Base-by-base conservation (phyloP, 345 rosid species). In the Draba incana region DNA sequence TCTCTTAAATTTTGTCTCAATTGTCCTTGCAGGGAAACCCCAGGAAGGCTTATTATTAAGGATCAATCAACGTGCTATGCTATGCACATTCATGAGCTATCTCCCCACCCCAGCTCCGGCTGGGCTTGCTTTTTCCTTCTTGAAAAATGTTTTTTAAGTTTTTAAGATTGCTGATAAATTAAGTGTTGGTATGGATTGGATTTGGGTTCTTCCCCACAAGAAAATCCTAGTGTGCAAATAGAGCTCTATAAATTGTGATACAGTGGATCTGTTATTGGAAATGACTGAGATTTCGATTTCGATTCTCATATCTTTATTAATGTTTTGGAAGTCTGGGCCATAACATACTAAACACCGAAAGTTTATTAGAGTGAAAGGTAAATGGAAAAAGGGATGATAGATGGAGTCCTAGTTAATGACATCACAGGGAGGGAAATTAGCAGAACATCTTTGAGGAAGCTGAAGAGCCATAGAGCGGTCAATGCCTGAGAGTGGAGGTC, bases 401-500 rank as follows among this genome's bases (percentile, higher is more conserved):
- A 42, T 44, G 11, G 27, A 6, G 30, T 68, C 8, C 70, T 68
- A 75, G 79, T 56, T 70, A 16, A 59, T 54, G 53, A 58, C 11
- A 25, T 38, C 90, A 81, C 96, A 90, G 46, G 95, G 97, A 71
- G 83, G 85, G 56, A 88, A 90, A 82, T 83, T 84, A 69, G 89
- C 83, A 10, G 84, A 67, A 81, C 96, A 93, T 81, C 89, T 90
- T 37, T 84, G 88, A 10, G 96, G 97, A 45, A 93, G 95, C 70
- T 75, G 86, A 66, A 81, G 65, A 71, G 88, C 97, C 95, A 90
- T 84, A 84, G 82, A 84, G 57, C 91, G 75, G 77, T 91, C 96
- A 16, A 91, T 82, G 11, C 97, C 92, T 6, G 92, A 81, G 27
- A 94, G 90, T 7, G 92, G 95, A 76, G 96, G 99, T 15, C 97